Evolutionary conservation across 345 rosid species (phyloP), one percentile per base, ranked within the genome.

Genomic region (Rhodamnia rubescens): DNA sequence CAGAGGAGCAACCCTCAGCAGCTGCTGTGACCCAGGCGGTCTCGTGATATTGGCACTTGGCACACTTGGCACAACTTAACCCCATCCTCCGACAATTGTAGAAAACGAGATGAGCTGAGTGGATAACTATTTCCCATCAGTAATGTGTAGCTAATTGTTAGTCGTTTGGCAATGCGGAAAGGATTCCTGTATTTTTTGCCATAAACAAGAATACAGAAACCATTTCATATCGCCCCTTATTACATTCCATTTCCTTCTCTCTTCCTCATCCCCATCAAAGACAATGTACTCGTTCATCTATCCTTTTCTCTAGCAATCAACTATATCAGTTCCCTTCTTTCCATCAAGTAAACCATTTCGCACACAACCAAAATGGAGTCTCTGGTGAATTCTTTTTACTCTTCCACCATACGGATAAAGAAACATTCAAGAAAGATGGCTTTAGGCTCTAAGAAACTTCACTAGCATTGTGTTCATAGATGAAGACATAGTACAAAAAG

Each of bases 11-110:
- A 83, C 97, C 99, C 80, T 87, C 94, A 53, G 89, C 98, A 44
- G 98, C 97, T 91, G 99, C 98, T 85, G 96, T 97, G 87, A 96
- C 99, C 58, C 92, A 42, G 44, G 44, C 44, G 98, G 29, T 97
- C 99, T 83, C 95, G 98, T 90, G 98, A 95, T 83, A 98, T 96
- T 85, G 98, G 98, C 36, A 95, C 96, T 85, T 87, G 94, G 74
- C 93, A 97, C 36, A 95, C 96, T 85, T 87, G 94, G 74, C 93
- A 97, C 89, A 96, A 96, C 91, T 98, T 96, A 92, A 88, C n/a
- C 42, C n/a, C 27, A 49, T 56, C 83, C 54, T 22, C 59, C n/a
- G 81, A 51, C 20, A 36, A 27, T 40, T 18, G 20, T 32, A 14
- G 24, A 69, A 69, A 36, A 36, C 26, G 21, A 69, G 80, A 36